Evolutionary conservation across 306 rosid genomes (phyloP), one percentile per base, ranked within the genome.

Genomic region (Cyamopsis tetragonoloba): DNA sequence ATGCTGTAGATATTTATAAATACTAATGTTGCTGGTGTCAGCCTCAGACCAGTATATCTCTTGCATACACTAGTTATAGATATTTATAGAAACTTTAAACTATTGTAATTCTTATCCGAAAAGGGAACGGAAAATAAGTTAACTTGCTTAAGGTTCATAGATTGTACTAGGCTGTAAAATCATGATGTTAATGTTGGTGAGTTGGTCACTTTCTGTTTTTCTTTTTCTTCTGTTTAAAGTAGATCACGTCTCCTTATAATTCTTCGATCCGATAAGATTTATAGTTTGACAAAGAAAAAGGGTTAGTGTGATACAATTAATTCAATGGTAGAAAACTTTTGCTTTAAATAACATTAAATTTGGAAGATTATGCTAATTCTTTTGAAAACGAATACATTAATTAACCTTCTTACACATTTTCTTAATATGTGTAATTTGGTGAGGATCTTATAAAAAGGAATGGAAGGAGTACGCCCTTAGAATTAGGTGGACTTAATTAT

Each of bases 11-110:
- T 9, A 17, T n/a, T 41, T 61, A 3, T 48, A 32, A 43, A 48
- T 76, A 41, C 35, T 66, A 38, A 23, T 66, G 37, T 42, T 54
- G 48, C 37, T 7, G 20, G 72, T 54, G 7, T 51, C 49, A 28
- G 31, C 17, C 19, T 53, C 14, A 7, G 31, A 26, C 44, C 35
- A 26, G 68, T 60, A 2, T 51, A 32, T 27, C 26, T 51, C 41
- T 56, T 31, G 19, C 42, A 13, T 54, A 43, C 10, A 14, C 26
- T 31, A 51, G 23, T n/a, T n/a, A n/a, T n/a, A n/a, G n/a, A n/a
- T n/a, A n/a, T n/a, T n/a, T n/a, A n/a, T n/a, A n/a, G n/a, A n/a
- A n/a, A n/a, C n/a, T n/a, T n/a, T n/a, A n/a, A n/a, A n/a, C n/a
- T n/a, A n/a, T n/a, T 56, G 53, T 23, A 48, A 56, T 19, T 27